These are phyloP conservation scores for Tylopilus plumbeoviolaceoides DNA, from an alignment of 768 basidiomycete genomes.

Conservation along the genomic window DNA sequence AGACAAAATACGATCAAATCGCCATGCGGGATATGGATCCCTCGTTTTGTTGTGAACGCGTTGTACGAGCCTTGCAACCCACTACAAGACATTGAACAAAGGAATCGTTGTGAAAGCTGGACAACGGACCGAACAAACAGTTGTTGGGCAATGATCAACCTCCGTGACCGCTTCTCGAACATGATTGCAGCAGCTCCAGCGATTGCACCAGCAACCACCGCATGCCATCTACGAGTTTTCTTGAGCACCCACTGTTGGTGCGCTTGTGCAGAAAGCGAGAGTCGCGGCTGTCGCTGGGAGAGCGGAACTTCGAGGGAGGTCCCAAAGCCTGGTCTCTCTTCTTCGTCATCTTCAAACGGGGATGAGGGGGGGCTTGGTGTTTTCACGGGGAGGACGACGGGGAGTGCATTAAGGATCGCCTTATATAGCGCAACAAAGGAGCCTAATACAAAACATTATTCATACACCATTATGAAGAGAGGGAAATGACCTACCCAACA, in stretches of 20 bases:
- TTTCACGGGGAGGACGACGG: constrained; percentile 57
- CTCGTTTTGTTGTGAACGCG: constrained; percentile 60
- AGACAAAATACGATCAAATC: constrained; percentile 78
- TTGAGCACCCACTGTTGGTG: constrained; percentile 63
- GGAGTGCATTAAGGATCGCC: constrained; percentile 71
- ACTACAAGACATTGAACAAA: constrained; percentile 34
- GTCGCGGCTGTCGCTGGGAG: constrained; percentile 40
- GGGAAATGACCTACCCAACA: constrained; percentile 57
- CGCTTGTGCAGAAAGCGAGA: constrained; percentile 60
- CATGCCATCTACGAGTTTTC: constrained; percentile 72
- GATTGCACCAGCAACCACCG: constrained; percentile 71
- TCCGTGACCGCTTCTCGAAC: constrained; percentile 67
- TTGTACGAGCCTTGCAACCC: constrained; percentile 92
- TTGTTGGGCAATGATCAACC: constrained; percentile 76
- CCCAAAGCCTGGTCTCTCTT: constrained; percentile 11
- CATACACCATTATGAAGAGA: background rate
- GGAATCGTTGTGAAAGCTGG: background rate
- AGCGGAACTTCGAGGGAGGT: constrained; percentile 15
- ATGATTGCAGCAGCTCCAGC: constrained; percentile 71
- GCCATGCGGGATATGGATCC: constrained; percentile 75
- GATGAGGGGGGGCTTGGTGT: constrained; percentile 18
- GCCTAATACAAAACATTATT: constrained; percentile 36
- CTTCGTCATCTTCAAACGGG: constrained; percentile 32
- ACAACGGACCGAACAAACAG: constrained; percentile 70
- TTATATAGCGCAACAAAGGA: constrained; percentile 79